Conservation (phyloP, 2,329 filamentous ascomycete genomes). For the Aspergillus sp. region DNA sequence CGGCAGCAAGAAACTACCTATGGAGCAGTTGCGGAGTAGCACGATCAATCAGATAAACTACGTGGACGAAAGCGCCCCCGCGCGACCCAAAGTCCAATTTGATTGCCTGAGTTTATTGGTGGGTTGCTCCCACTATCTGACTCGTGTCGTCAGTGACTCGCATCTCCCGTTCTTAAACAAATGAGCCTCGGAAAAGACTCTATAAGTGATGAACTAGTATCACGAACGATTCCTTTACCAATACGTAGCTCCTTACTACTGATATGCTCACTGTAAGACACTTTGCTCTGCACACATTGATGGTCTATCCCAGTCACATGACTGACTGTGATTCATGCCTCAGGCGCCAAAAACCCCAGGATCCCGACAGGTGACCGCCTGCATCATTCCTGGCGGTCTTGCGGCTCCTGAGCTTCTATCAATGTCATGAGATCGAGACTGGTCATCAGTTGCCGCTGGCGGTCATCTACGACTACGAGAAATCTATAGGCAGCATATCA, state of each 20-base stretch:
- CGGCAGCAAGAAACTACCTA: too few species aligned
- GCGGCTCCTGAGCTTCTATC: constrained; percentile 18
- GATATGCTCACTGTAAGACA: not conserved
- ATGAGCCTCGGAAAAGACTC: not conserved
- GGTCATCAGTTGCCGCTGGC: constrained; percentile 15
- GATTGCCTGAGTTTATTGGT: constrained; percentile 14
- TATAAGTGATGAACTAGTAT: not conserved
- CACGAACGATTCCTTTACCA: not conserved
- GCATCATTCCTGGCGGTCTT: constrained; percentile 17
- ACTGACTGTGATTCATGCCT: constrained; percentile 3
- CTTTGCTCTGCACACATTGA: not conserved
- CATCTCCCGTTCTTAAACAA: not conserved
- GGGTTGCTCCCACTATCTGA: constrained; percentile 22
- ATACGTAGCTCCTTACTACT: not conserved
- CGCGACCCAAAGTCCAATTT: constrained; percentile 12
- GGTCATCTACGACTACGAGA: not conserved
- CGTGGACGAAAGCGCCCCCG: constrained; percentile 8
- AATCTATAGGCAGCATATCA: not conserved
- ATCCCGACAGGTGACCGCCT: constrained; percentile 19
- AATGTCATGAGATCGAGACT: constrained; percentile 18
- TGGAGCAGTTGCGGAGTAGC: not conserved
- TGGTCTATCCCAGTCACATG: constrained; percentile 15
- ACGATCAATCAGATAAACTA: not conserved
- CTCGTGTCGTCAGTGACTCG: constrained; percentile 30
- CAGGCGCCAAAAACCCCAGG: constrained; percentile 16